phyloP scores from a whole-genome alignment of 2,329 filamentous ascomycete genomes.

The Pseudocercospora ulei region DNA sequence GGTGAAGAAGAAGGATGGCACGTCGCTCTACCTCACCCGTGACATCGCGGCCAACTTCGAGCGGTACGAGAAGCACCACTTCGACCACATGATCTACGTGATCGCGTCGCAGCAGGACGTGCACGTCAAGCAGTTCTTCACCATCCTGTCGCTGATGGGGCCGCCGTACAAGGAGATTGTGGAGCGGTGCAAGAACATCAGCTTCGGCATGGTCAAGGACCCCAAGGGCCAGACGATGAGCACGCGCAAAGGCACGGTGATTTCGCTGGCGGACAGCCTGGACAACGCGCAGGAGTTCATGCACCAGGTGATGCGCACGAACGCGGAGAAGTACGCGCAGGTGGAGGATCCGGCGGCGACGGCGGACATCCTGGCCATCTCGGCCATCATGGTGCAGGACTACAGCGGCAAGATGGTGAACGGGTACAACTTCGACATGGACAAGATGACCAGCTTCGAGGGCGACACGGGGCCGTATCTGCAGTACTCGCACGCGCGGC shows the following conservation, averaged over 20 bases:
- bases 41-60: slow-evolving; percentile 59
- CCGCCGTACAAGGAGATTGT: slow-evolving; percentile 48
- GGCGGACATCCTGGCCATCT: slow-evolving; percentile 84
- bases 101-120: slow-evolving; percentile 56
- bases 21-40: slow-evolving; percentile 58
- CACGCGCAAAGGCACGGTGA: slow-evolving; percentile 49
- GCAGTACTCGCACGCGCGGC: slow-evolving; percentile 69
- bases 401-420: slow-evolving; percentile 87
- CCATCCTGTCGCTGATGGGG: slow-evolving; percentile 54
- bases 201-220: slow-evolving; percentile 53
- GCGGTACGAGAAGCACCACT: slow-evolving; percentile 52
- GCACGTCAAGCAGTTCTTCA: slow-evolving; percentile 56
- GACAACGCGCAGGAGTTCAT: slow-evolving; percentile 72
- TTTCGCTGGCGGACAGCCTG: slow-evolving; percentile 44
- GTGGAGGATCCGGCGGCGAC: slow-evolving; percentile 71
- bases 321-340: slow-evolving; percentile 80
- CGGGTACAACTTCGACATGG: slow-evolving; percentile 65
- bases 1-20: slow-evolving; percentile 58
- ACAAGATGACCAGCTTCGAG: slow-evolving; percentile 73
- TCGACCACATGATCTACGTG: slow-evolving; percentile 61
- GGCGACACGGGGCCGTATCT: slow-evolving; percentile 78
- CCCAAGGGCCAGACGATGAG: slow-evolving; percentile 49
- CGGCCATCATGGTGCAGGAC: slow-evolving; percentile 94
- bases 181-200: slow-evolving; percentile 52
- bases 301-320: slow-evolving; percentile 94